Conservation (phyloP, 2,329 filamentous ascomycete species). For the Exutisphaerella laricina region DNA sequence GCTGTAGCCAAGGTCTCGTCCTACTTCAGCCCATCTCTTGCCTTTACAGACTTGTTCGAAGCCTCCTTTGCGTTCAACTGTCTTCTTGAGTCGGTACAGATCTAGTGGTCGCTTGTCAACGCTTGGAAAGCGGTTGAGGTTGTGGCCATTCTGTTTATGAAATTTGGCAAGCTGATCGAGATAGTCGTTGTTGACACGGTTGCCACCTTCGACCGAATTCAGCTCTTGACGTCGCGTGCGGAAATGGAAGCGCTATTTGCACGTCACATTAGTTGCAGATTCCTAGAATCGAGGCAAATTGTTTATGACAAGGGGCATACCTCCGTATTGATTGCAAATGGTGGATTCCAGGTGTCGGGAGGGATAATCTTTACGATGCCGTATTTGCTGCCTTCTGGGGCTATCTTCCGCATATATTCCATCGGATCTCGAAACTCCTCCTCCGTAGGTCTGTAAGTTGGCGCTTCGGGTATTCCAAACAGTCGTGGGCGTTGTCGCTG, state of each 20-base stretch:
- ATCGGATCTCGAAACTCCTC: constrained; percentile 95
- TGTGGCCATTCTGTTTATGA: constrained; percentile 93
- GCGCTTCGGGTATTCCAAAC: constrained; percentile 82
- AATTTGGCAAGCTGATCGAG: constrained; percentile 92
- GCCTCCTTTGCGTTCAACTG: constrained; percentile 86
- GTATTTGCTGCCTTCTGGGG: constrained; percentile 76
- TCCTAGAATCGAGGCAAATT: not conserved
- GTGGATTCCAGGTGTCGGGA: constrained; percentile 86
- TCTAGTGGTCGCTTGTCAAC: constrained; percentile 97
- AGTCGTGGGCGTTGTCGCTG: constrained; percentile 48
- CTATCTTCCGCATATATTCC: constrained; percentile 88
- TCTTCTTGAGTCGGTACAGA: constrained; percentile 92
- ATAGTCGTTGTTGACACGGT: constrained; percentile 91
- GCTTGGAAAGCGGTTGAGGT: constrained; percentile 87
- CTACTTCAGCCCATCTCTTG: constrained; percentile 99
- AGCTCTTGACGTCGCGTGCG: constrained; percentile 92
- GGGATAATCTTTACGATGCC: constrained; percentile 96
- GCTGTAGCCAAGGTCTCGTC: constrained; percentile 91
- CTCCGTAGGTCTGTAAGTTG: constrained; percentile 81
- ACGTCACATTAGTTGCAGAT: constrained; percentile 23
- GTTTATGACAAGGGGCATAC: constrained; percentile 47
- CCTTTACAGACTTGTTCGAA: constrained; percentile 96
- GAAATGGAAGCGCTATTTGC: constrained; percentile 82
- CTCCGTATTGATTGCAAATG: constrained; percentile 95
- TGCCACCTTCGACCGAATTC: constrained; percentile 97